Conservation (phyloP, 2,329 filamentous ascomycete species). For the Pseudogymnoascus destructans region DNA sequence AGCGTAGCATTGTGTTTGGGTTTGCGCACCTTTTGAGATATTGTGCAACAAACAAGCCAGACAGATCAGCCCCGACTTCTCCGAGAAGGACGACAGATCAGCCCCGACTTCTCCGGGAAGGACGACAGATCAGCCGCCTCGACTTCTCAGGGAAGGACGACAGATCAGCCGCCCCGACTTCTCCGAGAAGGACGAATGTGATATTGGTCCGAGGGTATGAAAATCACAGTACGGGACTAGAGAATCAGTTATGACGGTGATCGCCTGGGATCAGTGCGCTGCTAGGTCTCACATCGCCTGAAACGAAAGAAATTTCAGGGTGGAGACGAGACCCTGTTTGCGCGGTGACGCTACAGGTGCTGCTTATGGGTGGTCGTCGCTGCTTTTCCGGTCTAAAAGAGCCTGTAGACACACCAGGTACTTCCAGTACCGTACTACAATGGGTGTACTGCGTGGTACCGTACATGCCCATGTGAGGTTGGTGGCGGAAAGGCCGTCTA, state of each 20-base stretch:
- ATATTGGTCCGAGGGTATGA: constrained; percentile 1
- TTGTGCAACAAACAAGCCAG: too few relatives aligned
- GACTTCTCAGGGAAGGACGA: too few relatives aligned
- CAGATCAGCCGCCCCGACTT: background rate
- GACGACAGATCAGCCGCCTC: too few relatives aligned
- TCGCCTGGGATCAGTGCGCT: background rate
- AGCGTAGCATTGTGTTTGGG: background rate
- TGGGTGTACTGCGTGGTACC: background rate
- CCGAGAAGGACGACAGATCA: too few relatives aligned
- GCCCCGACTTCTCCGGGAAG: too few relatives aligned
- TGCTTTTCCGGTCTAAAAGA: background rate
- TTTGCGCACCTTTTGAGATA: too few relatives aligned
- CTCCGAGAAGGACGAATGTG: background rate
- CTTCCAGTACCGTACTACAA: background rate
- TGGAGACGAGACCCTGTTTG: constrained; percentile 6
- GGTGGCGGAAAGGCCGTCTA: background rate
- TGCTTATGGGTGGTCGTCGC: background rate
- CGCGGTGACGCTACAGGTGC: background rate
- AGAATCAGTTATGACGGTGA: background rate
- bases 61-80: too few relatives aligned
- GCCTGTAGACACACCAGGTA: background rate
- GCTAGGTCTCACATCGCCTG: constrained; percentile 4
- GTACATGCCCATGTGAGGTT: constrained; percentile 2
- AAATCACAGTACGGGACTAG: background rate
- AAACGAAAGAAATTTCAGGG: constrained; percentile 6